Evolutionary conservation across 805 yeast genomes (phyloP), one percentile per base, ranked within the genome.

Genomic region (Candida vartiovaarae): DNA sequence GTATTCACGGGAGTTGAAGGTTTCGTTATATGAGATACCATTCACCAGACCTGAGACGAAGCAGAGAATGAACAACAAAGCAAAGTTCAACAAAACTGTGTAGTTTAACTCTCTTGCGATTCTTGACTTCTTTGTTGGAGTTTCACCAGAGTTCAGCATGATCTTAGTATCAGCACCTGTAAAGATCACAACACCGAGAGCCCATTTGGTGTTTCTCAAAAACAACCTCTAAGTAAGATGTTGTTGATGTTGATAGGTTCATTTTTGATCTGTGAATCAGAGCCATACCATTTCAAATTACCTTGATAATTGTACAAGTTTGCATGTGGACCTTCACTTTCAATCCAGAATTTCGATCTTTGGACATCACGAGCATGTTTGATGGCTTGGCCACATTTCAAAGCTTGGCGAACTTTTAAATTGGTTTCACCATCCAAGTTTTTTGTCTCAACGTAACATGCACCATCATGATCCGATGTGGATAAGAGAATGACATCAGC

Each of bases 141-240:
- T 85, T 20, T 74, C 67, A 59, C 93, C 93, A 3, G 91, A 72
- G 61, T 85, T 85, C 48, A 84, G 65, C 88, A 84, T 84, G 56
- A 84, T 84, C 55, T 85, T 85, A 3, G 95, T 76, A 51, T 85
- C 93, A 38, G 71, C 71, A 57, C 95, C 95, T 4, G 93, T 84
- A 63, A 81, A 84, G 3, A 76, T 68, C 15, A 84, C 93, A 27
- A 84, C 55, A 44, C 93, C 93, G 59, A 84, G 72, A 25, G 76
- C 88, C 93, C 93, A 85, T 61, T 81, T 82, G 1, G 93, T 84
- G 57, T 85, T 85, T 65, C 93, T 74, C 43, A 85, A 65, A 76
- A 70, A 55, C 87, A 83, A 26, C 95, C 95, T 66, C 95, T 75
- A 34, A 85, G 63, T 35, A 85, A 63, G 59, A 84, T 55, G 57